Evolutionary conservation across 805 yeast genomes (phyloP), one percentile per base, ranked within the genome.

Genomic region (Kuraishia floccosa): DNA sequence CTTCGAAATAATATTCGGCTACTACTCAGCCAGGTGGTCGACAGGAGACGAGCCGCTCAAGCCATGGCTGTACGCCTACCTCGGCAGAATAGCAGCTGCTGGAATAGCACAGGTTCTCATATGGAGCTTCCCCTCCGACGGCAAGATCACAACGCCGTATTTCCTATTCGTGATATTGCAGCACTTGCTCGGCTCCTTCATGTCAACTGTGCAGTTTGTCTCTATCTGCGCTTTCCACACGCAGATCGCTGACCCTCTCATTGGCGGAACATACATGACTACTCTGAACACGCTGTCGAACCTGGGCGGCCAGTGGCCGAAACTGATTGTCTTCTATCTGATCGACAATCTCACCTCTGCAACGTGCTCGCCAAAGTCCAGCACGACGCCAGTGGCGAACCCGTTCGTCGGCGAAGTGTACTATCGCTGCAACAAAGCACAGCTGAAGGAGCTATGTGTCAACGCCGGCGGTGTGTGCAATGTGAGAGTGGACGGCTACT

Each of bases 221-320:
- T 81, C 94, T 1, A 74, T 91, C 26, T 80, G 86, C 47, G 94
- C 97, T 0, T 91, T 91, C 64, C 96, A 89, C 56, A 89, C 96
- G 3, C 76, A 78, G 43, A 82, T 91, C 33, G 95, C 98, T 2
- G 98, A 91, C 50, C 97, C 98, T 0, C 56, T 76, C 13, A 83
- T 91, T 44, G 98, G 98, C 12, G 98, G 98, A 2, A 91, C 98
- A 0, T 91, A 91, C 52, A 89, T 91, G 97, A 91, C 98, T 1
- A 77, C 94, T 1, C 62, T 91, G 35, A 91, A 91, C 54, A 91
- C 98, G 0, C 62, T 91, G 29, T 75, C 93, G 25, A 91, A 91
- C 50, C 65, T 89, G 35, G 98, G 98, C 16, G 98, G 98, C 8
- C 91, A 93, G 27, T 91, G 98, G 98, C 98, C 98, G 2, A 67